Evolutionary conservation across 2,329 filamentous ascomycete species (phyloP).

Genomic region (Calycina marina): DNA sequence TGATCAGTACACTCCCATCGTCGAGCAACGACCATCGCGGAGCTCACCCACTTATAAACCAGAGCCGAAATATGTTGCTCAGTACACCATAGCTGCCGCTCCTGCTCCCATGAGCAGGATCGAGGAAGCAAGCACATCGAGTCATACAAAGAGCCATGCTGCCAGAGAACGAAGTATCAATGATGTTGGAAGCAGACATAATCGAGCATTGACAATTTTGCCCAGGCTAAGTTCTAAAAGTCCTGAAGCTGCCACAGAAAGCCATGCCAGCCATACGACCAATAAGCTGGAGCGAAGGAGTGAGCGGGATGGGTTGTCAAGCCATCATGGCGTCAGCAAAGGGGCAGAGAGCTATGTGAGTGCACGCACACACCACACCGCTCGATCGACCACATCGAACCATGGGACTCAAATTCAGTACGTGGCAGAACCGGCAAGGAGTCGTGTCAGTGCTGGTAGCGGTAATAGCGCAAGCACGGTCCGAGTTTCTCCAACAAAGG

Average conservation of each 20-base stretch:
- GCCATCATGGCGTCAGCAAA: not conserved
- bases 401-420: not conserved
- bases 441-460: not conserved
- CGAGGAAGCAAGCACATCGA: not conserved
- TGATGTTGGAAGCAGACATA: slow-evolving; percentile 3
- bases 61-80: slow-evolving; percentile 1
- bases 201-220: slow-evolving; percentile 4
- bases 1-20: not conserved
- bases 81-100: slow-evolving; percentile 2
- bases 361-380: slow-evolving; percentile 1
- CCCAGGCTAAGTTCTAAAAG: slow-evolving; percentile 1
- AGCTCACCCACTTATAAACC: not conserved
- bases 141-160: not conserved
- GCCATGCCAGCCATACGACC: slow-evolving; percentile 1
- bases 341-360: slow-evolving; percentile 1
- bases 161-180: slow-evolving; percentile 3
- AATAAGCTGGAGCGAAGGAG: slow-evolving; percentile 2
- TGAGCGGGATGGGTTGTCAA: not conserved
- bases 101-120: not conserved
- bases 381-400: not conserved
- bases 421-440: not conserved
- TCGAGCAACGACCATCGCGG: slow-evolving; percentile 2
- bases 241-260: too few species aligned
- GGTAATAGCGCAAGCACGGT: not conserved
- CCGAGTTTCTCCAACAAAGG: slow-evolving; percentile 1